Percentiles rank a stretch among this genome's conserved stretches.
Conservation (phyloP, 2,329 filamentous ascomycete genomes). For the Dothistroma septosporum region DNA sequence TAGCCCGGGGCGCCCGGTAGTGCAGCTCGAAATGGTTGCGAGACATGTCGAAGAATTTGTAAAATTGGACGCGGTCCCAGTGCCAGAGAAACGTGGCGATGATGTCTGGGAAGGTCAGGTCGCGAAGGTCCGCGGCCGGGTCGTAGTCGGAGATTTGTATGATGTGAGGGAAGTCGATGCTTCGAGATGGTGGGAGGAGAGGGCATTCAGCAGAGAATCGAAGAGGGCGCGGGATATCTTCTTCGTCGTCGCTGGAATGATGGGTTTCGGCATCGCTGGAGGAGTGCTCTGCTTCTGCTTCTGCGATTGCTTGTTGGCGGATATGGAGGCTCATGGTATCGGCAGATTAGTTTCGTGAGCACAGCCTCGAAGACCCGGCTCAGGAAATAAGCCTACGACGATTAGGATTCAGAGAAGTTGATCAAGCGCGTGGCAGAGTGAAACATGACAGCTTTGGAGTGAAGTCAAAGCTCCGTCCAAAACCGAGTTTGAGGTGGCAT, state of each 20-base stretch:
- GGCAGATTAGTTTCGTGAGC: background rate
- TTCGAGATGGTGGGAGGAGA: background rate
- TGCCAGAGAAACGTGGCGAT: constrained; percentile 7
- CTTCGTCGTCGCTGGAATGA: background rate
- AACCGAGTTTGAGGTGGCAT: background rate
- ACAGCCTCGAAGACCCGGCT: background rate
- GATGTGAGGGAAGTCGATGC: constrained; percentile 5
- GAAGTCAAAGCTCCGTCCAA: background rate
- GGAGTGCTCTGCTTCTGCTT: background rate
- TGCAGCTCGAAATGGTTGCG: background rate
- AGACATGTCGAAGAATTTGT: constrained; percentile 6
- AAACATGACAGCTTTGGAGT: background rate
- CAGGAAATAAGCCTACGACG: background rate
- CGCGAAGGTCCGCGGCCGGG: background rate
- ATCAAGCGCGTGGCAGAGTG: background rate
- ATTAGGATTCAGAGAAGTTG: background rate
- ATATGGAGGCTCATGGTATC: background rate
- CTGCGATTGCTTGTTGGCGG: background rate
- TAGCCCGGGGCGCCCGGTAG: background rate
- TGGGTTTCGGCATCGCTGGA: background rate
- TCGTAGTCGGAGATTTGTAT: constrained; percentile 1
- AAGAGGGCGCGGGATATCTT: background rate
- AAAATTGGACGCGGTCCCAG: constrained; percentile 3
- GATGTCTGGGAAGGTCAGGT: background rate
- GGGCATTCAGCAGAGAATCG: constrained; percentile 3